Evolutionary conservation across 192 early-diverging fungal species (phyloP).

Genomic region (Backusella tarrabulga): DNA sequence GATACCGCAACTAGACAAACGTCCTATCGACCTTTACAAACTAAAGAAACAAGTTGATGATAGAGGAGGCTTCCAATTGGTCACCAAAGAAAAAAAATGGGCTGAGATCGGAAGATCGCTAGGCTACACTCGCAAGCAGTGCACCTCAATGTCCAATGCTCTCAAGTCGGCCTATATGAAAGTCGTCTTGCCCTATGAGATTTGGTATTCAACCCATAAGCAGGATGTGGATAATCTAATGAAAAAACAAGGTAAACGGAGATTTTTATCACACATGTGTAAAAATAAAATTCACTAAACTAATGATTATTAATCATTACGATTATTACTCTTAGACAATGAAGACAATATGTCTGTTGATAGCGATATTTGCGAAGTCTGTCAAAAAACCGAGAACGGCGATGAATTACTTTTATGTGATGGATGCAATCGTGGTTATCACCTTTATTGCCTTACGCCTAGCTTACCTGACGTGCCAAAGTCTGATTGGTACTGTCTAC

Average conservation of each 20-base stretch:
- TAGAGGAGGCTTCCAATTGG: conserved; percentile 75
- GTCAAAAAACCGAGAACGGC: conserved; percentile 39
- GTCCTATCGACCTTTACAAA: conserved; percentile 81
- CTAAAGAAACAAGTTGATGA: conserved; percentile 80
- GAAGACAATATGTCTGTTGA: background rate
- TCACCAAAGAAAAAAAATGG: conserved; percentile 78
- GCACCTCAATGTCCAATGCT: conserved; percentile 74
- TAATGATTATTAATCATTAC: conserved; percentile 8
- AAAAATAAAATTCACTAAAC: background rate
- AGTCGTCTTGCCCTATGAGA: conserved; percentile 69
- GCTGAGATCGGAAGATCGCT: conserved; percentile 78
- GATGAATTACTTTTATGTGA: conserved; percentile 84
- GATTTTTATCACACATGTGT: conserved; percentile 24
- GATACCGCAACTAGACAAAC: conserved; percentile 82
- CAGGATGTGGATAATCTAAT: background rate
- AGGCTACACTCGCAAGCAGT: conserved; percentile 69
- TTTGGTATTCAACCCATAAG: conserved; percentile 56
- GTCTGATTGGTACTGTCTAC: conserved; percentile 85
- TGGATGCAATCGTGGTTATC: conserved; percentile 81
- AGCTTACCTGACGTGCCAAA: conserved; percentile 57
- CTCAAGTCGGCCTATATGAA: conserved; percentile 67
- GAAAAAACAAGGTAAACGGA: conserved; percentile 1
- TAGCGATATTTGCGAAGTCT: conserved; percentile 46
- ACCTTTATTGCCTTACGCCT: conserved; percentile 78
- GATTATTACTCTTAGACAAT: background rate